phyloP scores from a whole-genome alignment of 345 rosid genomes.

The Eucalyptus albens region DNA sequence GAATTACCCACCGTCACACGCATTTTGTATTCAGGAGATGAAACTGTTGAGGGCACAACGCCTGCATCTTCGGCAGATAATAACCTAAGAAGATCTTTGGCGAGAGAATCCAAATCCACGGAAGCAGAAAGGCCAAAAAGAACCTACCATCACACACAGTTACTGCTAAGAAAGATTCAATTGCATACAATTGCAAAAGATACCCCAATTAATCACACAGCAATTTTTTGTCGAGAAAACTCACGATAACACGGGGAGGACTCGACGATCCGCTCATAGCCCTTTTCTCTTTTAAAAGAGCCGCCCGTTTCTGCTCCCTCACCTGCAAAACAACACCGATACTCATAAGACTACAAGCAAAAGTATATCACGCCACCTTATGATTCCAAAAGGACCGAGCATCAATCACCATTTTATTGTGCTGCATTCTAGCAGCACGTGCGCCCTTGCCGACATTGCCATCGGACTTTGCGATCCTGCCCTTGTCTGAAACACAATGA shows the following conservation, averaged over 20 bases:
- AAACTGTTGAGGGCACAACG: conserved; percentile 31
- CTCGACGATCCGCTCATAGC: conserved; percentile 43
- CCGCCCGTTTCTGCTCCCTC: conserved; percentile 75
- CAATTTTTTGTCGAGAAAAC: background rate
- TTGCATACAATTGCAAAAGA: background rate
- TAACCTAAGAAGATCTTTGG: conserved; percentile 40
- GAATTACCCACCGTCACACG: conserved; percentile 48
- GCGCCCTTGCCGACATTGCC: conserved; percentile 52
- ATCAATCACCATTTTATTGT: conserved; percentile 59
- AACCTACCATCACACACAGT: conserved; percentile 26
- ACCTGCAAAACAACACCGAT: conserved; percentile 20
- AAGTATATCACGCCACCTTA: no score
- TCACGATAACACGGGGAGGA: conserved; percentile 76
- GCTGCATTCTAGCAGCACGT: conserved; percentile 64
- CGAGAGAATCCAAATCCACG: conserved; percentile 39
- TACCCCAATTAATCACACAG: background rate
- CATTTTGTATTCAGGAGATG: conserved; percentile 61
- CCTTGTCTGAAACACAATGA: conserved; percentile 25
- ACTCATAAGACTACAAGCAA: background rate
- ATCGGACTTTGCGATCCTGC: conserved; percentile 51
- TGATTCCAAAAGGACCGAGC: background rate
- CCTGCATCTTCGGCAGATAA: conserved; percentile 28
- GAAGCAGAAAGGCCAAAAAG: conserved; percentile 75
- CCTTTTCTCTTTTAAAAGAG: conserved; percentile 67
- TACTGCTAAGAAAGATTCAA: background rate